Base-by-base conservation (phyloP, 805 yeast genomes). In the Pichia exigua region DNA sequence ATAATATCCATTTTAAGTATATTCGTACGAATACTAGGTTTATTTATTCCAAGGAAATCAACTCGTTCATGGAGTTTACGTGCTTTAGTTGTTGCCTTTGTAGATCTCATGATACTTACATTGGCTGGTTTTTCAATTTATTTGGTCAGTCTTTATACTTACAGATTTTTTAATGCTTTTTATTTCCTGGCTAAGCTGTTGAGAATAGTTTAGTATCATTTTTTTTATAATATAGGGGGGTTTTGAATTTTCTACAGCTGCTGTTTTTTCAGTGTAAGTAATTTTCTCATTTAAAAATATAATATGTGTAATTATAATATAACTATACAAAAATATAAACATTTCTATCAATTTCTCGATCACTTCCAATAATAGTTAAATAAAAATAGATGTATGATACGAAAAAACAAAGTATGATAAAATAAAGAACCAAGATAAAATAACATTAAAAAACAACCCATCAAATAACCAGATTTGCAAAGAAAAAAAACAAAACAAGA, bases 61-160 rank as follows among this genome's bases (percentile, higher is more conserved):
- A 49, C 44, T 10, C 32, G 43, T 9, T 40, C 41, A 28, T 51
- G 57, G 38, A 52, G 55, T 24, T 17, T 46, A 5, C 24, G 47
- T n/a, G 54, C 51, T 17, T 47, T 53, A 12, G 4, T 46, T 3
- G 47, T 54, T 9, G 52, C 47, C 1, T 28, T 42, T 27, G 13
- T 49, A 3, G 52, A 49, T 42, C 15, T 44, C 2, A 12, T 27
- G 2, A 18, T 52, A 2, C 40, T 54, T 21, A 4, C 52, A 24
- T 3, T 28, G 3, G 42, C 40, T 15, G 47, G 48, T 2, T 39
- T 49, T 24, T 18, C 43, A 3, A 22, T 49, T 17, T 49, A 42
- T 28, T 41, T 42, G 24, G 9, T n/a, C 1, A 35, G 4, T n/a
- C 20, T 35, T 35, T 35, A 35, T 20, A 35, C 20, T 35, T 35